A percentile compares a stretch with the other conserved stretches of the same genome.
phyloP scores from a whole-genome alignment of 1,139 yeast genomes.

The Torulaspora pretoriensis region DNA sequence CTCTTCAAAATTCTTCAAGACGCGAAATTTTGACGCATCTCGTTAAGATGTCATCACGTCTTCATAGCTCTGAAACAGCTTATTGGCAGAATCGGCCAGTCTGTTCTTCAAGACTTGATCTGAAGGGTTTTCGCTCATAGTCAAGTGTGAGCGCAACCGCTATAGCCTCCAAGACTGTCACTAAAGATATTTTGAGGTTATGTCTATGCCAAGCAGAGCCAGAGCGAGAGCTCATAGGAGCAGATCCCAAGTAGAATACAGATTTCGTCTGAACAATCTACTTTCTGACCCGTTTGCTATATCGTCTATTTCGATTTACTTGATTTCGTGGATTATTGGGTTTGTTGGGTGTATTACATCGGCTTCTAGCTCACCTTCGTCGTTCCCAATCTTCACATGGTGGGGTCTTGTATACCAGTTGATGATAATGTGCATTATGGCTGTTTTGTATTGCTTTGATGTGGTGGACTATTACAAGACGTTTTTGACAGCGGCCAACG shows the following conservation, averaged over 20 bases:
- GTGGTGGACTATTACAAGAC: conserved; percentile 64
- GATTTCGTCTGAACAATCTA: conserved; percentile 46
- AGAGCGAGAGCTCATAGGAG: conserved; percentile 27
- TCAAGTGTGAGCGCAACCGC: background rate
- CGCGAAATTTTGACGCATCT: conserved; percentile 8
- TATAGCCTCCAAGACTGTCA: background rate
- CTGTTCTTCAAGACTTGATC: background rate
- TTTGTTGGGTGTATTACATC: conserved; percentile 80
- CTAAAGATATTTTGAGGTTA: background rate
- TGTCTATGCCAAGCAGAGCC: conserved; percentile 22
- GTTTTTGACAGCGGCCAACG: conserved; percentile 37
- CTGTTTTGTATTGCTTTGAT: conserved; percentile 61
- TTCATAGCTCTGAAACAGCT: background rate
- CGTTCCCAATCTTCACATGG: conserved; percentile 86
- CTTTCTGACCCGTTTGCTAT: conserved; percentile 69
- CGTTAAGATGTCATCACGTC: conserved; percentile 3
- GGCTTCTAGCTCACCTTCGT: conserved; percentile 34
- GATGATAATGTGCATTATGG: conserved; percentile 51
- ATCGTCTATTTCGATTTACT: conserved; percentile 57
- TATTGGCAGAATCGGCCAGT: background rate
- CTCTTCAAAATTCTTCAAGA: conserved; percentile 6
- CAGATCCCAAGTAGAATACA: conserved; percentile 25
- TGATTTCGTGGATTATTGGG: conserved; percentile 77
- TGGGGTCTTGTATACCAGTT: conserved; percentile 93
- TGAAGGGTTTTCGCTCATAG: too few relatives aligned